phyloP scores from a whole-genome alignment of 1,139 yeast species.

The Candida anutae region DNA sequence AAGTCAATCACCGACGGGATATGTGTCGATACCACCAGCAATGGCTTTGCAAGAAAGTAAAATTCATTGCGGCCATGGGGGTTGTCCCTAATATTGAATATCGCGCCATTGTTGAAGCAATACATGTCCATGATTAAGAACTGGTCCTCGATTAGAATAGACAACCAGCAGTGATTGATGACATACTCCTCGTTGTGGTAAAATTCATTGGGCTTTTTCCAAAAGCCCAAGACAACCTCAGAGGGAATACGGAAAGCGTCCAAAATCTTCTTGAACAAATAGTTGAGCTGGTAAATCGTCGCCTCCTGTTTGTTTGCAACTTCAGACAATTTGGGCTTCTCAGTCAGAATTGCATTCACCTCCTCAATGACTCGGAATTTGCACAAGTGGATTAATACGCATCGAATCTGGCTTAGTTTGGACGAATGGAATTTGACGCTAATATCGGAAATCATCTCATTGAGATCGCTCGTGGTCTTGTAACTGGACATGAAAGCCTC shows the following conservation, averaged over 20 bases:
- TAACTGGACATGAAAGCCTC: slow-evolving; percentile 28
- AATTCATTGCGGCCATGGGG: slow-evolving; percentile 36
- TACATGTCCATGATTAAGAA: slow-evolving; percentile 67
- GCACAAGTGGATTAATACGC: slow-evolving; percentile 32
- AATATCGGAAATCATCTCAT: slow-evolving; percentile 39
- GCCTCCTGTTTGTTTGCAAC: slow-evolving; percentile 33
- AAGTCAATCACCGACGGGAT: slow-evolving; percentile 71
- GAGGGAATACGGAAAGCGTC: slow-evolving; percentile 64
- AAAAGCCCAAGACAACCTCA: slow-evolving; percentile 73
- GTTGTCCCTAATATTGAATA: slow-evolving; percentile 26
- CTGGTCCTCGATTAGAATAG: slow-evolving; percentile 65
- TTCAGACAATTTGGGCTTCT: slow-evolving; percentile 34
- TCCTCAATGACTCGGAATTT: slow-evolving; percentile 36
- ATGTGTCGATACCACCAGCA: slow-evolving; percentile 72
- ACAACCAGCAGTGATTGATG: slow-evolving; percentile 84
- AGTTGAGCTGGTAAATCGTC: slow-evolving; percentile 67
- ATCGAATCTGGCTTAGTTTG: slow-evolving; percentile 28
- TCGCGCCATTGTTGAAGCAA: slow-evolving; percentile 27
- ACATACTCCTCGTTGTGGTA: slow-evolving; percentile 47
- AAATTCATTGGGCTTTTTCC: slow-evolving; percentile 67
- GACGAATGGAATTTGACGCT: slow-evolving; percentile 34
- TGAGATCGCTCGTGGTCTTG: slow-evolving; percentile 24
- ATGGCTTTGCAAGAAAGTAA: slow-evolving; percentile 74
- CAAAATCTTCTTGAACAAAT: slow-evolving; percentile 67
- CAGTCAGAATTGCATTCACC: slow-evolving; percentile 26